These are phyloP conservation scores for Eimeria maxima DNA, from an alignment of 169 alveolate genomes.

Conservation along the genomic window DNA sequence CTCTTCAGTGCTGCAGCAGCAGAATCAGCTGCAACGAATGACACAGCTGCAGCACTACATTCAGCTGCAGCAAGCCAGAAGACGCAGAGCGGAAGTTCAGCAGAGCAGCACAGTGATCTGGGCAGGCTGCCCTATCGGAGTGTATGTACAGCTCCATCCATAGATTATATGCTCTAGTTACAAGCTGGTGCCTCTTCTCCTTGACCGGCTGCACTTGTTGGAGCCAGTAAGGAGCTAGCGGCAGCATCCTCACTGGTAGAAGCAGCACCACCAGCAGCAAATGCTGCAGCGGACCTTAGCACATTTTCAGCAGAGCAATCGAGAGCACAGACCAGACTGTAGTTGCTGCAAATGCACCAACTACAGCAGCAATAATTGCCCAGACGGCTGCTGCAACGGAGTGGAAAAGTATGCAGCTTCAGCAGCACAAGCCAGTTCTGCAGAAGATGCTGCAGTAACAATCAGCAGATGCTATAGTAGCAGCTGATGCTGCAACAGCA, in stretches of 20 bases:
- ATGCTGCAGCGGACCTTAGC: not conserved
- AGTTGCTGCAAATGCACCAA: too few relatives aligned
- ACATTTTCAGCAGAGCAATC: not conserved
- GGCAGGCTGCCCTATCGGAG: not conserved
- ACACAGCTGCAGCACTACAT: not conserved
- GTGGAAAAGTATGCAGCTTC: too few relatives aligned
- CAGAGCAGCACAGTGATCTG: not conserved
- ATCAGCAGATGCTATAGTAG: too few relatives aligned
- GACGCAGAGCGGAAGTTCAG: not conserved
- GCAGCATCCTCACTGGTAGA: not conserved
- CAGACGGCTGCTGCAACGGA: too few relatives aligned
- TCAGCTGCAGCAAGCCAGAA: not conserved
- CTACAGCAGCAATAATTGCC: not conserved
- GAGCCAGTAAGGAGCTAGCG: not conserved
- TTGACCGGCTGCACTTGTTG: constrained; percentile 33
- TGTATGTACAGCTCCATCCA: constrained; percentile 12
- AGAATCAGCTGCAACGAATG: not conserved
- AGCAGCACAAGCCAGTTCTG: too few relatives aligned
- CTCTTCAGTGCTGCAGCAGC: constrained; percentile 8
- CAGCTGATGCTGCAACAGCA: too few relatives aligned
- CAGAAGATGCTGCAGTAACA: too few relatives aligned
- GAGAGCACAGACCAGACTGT: not conserved
- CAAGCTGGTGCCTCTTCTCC: constrained; percentile 30
- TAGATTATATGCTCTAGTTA: not conserved
- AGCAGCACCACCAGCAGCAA: constrained; percentile 28